Evolutionary conservation across 2,329 filamentous ascomycete genomes (phyloP).

Genomic region (Xylariaceae sp.): DNA sequence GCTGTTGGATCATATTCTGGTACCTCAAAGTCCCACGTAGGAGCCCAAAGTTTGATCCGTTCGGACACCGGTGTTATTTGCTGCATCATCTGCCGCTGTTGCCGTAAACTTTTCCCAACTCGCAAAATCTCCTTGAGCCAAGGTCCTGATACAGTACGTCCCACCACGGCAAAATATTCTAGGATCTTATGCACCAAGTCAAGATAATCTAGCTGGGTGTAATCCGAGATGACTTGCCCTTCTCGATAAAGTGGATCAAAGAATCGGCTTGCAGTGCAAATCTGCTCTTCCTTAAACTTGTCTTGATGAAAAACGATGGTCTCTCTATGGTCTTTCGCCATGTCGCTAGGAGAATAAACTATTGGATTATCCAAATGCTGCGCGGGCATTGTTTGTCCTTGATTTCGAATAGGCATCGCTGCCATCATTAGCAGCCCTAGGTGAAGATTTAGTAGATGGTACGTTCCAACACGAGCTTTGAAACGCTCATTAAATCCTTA

Average conservation of each 20-base stretch:
- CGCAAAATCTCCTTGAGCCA: slow-evolving; percentile 1
- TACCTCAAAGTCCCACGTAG: slow-evolving; percentile 1
- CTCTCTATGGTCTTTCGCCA: too few species aligned
- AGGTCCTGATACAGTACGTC: background rate
- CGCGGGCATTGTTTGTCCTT: background rate
- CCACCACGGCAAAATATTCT: background rate
- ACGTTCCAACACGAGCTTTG: background rate
- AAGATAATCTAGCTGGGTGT: background rate
- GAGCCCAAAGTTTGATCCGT: too few species aligned
- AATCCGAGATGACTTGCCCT: too few species aligned
- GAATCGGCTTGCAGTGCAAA: too few species aligned
- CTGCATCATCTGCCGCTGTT: too few species aligned
- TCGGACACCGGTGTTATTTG: too few species aligned
- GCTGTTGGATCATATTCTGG: slow-evolving; percentile 3
- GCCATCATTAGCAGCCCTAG: slow-evolving; percentile 15
- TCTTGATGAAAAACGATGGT: too few species aligned
- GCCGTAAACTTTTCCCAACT: background rate
- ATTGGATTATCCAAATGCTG: too few species aligned
- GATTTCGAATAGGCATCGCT: background rate
- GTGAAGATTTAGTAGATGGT: background rate
- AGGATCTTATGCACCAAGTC: background rate
- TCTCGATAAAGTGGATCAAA: too few species aligned
- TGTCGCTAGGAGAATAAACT: too few species aligned
- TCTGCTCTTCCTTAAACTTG: too few species aligned
- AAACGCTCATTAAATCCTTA: background rate